These are phyloP conservation scores for Daldinia childiae DNA, from an alignment of 495 filamentous ascomycete genomes.

Conservation along the genomic window DNA sequence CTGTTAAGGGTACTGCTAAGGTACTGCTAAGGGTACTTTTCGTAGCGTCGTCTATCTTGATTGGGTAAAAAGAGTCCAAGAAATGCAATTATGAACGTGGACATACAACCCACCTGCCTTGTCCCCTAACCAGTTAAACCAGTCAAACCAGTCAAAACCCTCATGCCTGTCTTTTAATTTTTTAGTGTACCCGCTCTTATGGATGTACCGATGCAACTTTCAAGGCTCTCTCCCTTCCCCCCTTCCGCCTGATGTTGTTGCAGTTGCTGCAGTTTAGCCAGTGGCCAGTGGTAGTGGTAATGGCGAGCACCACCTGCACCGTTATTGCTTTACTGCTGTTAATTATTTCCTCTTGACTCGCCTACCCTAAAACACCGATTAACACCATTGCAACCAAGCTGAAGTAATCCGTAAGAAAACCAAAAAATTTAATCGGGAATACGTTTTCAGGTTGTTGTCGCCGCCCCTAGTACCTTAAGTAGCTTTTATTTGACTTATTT, in stretches of 20 bases:
- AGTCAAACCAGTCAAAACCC: neutral
- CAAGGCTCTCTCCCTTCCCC: slow-evolving; percentile 13
- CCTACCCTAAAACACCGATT: neutral
- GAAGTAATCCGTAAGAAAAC: slow-evolving; percentile 1
- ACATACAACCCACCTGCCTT: slow-evolving; percentile 34
- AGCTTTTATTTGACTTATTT: neutral
- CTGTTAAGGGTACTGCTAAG: neutral
- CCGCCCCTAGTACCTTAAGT: neutral
- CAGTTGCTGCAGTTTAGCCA: slow-evolving; percentile 35
- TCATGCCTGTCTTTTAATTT: slow-evolving; percentile 23
- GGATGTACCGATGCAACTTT: slow-evolving; percentile 39
- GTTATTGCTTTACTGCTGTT: slow-evolving; percentile 11
- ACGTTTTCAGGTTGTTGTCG: neutral
- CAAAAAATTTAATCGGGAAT: neutral
- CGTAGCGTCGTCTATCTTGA: slow-evolving; percentile 11
- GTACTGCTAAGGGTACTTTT: neutral
- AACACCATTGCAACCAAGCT: neutral
- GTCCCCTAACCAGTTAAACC: neutral
- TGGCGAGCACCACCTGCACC: slow-evolving; percentile 23
- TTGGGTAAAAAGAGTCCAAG: slow-evolving; percentile 31
- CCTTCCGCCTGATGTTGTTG: slow-evolving; percentile 34
- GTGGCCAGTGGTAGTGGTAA: slow-evolving; percentile 37
- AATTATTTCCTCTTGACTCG: slow-evolving; percentile 4
- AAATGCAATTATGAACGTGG: slow-evolving; percentile 37
- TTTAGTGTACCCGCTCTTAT: slow-evolving; percentile 40